Conservation (phyloP, 2,329 filamentous ascomycete species). For the Nothopassalora personata region DNA sequence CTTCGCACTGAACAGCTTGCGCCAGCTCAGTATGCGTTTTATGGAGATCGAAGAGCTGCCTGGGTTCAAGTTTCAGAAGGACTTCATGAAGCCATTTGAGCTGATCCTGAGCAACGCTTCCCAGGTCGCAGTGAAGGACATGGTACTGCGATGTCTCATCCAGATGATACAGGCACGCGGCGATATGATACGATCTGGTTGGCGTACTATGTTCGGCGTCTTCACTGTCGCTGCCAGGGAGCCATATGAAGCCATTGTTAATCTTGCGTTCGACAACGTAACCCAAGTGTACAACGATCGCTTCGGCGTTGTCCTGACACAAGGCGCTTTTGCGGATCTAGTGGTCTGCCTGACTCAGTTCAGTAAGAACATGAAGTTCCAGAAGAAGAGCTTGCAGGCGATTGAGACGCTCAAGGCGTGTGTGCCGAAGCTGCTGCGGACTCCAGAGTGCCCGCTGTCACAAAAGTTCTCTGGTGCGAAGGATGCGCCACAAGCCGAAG, state of each 20-base stretch:
- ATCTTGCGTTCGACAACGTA: constrained; percentile 93
- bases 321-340: constrained; percentile 93
- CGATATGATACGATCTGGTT: constrained; percentile 94
- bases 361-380: constrained; percentile 96
- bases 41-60: constrained; percentile 97
- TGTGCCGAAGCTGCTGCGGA: constrained; percentile 90
- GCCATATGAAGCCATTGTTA: constrained; percentile 91
- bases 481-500: constrained; percentile 44
- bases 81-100: constrained; percentile 97
- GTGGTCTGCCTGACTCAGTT: constrained; percentile 97
- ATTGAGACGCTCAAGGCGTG: constrained; percentile 93
- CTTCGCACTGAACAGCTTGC: constrained; percentile 90
- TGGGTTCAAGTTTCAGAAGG: constrained; percentile 99
- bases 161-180: constrained; percentile 99
- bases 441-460: constrained; percentile 88
- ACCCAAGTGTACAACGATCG: constrained; percentile 91
- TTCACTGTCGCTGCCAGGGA: constrained; percentile 94
- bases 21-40: constrained; percentile 96
- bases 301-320: constrained; percentile 91
- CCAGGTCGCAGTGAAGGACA: constrained; percentile 90
- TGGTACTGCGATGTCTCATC: constrained; percentile 90
- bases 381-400: constrained; percentile 95
- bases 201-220: constrained; percentile 99
- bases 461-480: constrained; percentile 49
- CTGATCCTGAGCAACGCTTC: constrained; percentile 92